A percentile compares a stretch with the other conserved stretches of the same genome.
phyloP scores from a whole-genome alignment of 1,139 yeast genomes.

The Pichia sp. region DNA sequence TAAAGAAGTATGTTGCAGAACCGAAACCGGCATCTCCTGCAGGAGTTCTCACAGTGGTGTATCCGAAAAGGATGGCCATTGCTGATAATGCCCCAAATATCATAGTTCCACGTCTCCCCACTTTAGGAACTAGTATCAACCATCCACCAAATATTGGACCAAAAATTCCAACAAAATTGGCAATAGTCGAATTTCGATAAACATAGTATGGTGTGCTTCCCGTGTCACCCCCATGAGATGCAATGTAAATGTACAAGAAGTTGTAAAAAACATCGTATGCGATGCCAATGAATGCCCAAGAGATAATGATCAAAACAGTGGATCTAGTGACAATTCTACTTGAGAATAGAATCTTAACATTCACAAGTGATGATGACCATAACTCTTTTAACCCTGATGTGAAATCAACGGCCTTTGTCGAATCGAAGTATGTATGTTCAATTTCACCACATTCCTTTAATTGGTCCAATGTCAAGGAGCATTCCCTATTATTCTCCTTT shows the following conservation, averaged over 20 bases:
- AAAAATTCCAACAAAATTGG: constrained; percentile 42
- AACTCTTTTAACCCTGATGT: constrained; percentile 17
- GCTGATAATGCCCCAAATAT: constrained; percentile 46
- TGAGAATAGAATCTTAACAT: constrained; percentile 34
- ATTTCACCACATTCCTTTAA: constrained; percentile 38
- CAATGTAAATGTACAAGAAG: constrained; percentile 42
- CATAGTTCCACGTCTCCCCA: constrained; percentile 53
- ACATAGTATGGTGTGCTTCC: constrained; percentile 32
- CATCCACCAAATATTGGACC: constrained; percentile 53
- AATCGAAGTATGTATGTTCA: constrained; percentile 13
- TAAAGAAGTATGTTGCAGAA: constrained; percentile 41
- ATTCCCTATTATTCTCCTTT: constrained; percentile 34
- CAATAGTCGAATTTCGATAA: constrained; percentile 48
- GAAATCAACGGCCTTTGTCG: constrained; percentile 12
- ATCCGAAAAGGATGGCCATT: constrained; percentile 51
- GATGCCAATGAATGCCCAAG: constrained; percentile 47
- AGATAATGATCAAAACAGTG: constrained; percentile 33
- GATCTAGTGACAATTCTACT: constrained; percentile 34
- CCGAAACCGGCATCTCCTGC: constrained; percentile 45
- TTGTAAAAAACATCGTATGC: constrained; percentile 45
- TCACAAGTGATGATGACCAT: constrained; percentile 21
- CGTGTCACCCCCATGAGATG: constrained; percentile 39
- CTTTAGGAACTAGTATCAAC: constrained; percentile 35
- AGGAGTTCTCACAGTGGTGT: constrained; percentile 45
- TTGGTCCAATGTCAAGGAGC: constrained; percentile 39